phyloP scores from a whole-genome alignment of 805 yeast species.

The Nakazawaea wyomingensis region DNA sequence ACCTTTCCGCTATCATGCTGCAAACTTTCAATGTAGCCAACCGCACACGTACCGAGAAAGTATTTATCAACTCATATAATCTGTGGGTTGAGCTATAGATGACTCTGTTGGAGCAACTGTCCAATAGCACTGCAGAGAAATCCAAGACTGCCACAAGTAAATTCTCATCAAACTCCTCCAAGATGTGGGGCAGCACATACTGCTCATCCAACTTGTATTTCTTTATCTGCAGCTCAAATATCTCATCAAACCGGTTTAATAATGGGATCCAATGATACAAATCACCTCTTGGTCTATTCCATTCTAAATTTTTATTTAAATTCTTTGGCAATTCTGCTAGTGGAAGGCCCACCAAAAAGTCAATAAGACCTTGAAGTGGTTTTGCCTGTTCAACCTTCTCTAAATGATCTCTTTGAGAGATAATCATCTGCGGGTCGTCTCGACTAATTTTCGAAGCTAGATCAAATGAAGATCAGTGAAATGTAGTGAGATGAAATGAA shows the following conservation, averaged over 20 bases:
- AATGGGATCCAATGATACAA: constrained; percentile 73
- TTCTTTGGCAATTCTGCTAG: constrained; percentile 23
- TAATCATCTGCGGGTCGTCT: too few relatives aligned
- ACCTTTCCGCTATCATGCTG: constrained; percentile 56
- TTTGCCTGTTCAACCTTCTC: constrained; percentile 27
- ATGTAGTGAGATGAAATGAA: too few relatives aligned
- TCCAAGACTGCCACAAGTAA: constrained; percentile 47
- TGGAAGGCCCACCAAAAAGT: constrained; percentile 22
- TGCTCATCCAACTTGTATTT: constrained; percentile 49
- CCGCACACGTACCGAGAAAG: constrained; percentile 56
- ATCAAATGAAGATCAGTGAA: neutral
- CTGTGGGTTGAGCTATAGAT: constrained; percentile 65
- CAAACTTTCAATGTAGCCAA: constrained; percentile 57
- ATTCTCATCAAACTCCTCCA: constrained; percentile 41
- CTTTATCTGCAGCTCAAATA: constrained; percentile 48
- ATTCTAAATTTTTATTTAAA: constrained; percentile 20
- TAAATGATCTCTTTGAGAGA: constrained; percentile 26
- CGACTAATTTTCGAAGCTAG: too few relatives aligned
- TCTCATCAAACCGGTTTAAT: constrained; percentile 67
- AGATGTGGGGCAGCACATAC: constrained; percentile 38
- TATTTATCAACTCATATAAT: constrained; percentile 50
- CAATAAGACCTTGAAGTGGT: constrained; percentile 27
- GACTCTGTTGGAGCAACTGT: constrained; percentile 62
- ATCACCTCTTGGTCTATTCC: constrained; percentile 42
- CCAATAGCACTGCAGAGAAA: constrained; percentile 60